Evolutionary conservation across 2,329 filamentous ascomycete genomes (phyloP).

Genomic region (Venturia oleaginea): DNA sequence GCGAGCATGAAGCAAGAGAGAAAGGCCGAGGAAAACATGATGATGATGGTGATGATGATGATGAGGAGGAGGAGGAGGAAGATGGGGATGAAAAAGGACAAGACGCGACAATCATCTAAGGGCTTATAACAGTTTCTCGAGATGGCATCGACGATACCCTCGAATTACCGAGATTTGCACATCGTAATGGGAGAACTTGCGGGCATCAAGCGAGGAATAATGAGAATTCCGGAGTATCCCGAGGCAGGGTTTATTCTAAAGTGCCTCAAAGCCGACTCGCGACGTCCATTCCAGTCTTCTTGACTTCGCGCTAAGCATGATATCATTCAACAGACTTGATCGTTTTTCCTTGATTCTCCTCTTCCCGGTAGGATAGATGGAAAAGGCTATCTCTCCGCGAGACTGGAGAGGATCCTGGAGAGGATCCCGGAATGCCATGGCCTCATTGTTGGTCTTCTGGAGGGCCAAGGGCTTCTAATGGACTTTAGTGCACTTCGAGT

Average conservation of each 20-base stretch:
- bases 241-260: background rate
- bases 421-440: background rate
- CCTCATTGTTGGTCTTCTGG: background rate
- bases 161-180: background rate
- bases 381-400: background rate
- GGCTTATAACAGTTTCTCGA: background rate
- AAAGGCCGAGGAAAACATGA: background rate
- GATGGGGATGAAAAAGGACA: too few species aligned
- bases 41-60: background rate
- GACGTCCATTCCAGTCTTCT: background rate
- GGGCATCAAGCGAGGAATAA: background rate
- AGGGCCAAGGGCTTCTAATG: background rate
- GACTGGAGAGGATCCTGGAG: background rate
- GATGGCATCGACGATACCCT: background rate
- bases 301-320: background rate
- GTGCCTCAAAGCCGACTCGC: background rate
- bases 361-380: background rate
- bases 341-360: background rate
- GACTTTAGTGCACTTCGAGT: background rate
- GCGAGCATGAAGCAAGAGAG: background rate
- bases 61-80: too few species aligned
- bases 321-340: background rate
- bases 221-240: background rate
- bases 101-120: too few species aligned
- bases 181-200: background rate